A percentile compares a stretch with the other conserved stretches of the same genome.
Evolutionary conservation across 1,284 basidiomycete species (phyloP).

Genomic region (Microbotryum intermedium): DNA sequence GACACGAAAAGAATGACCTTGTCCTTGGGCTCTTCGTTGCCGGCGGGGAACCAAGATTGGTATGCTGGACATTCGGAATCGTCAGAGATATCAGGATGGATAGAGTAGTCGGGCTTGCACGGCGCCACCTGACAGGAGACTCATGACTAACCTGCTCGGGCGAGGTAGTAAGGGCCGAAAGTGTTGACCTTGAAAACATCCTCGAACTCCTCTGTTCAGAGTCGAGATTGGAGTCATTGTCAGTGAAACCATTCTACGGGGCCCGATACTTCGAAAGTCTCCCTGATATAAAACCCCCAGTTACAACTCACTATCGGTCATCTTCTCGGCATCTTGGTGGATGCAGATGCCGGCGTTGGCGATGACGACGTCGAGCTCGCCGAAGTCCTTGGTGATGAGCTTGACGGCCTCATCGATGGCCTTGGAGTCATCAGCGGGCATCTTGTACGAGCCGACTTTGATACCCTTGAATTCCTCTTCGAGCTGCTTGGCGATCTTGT

Average conservation of each 20-base stretch:
- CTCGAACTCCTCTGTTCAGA: slow-evolving; percentile 34
- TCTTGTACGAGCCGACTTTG: slow-evolving; percentile 36
- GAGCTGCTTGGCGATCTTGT: slow-evolving; percentile 28
- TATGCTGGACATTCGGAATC: slow-evolving; percentile 2
- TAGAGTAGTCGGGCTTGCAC: slow-evolving; percentile 27
- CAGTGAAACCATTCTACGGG: not conserved
- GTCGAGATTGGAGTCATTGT: not conserved
- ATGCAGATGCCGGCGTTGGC: slow-evolving; percentile 33
- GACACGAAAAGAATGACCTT: slow-evolving; percentile 42
- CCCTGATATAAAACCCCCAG: not conserved
- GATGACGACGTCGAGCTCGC: slow-evolving; percentile 35
- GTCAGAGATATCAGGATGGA: not conserved
- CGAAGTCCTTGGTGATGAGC: slow-evolving; percentile 29
- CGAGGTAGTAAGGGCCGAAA: slow-evolving; percentile 37
- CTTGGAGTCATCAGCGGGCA: slow-evolving; percentile 32
- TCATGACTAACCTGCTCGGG: slow-evolving; percentile 30
- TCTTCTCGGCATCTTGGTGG: slow-evolving; percentile 38
- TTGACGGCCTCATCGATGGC: slow-evolving; percentile 34
- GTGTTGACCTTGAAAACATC: slow-evolving; percentile 38
- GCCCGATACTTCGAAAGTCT: too few species aligned
- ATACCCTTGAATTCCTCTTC: slow-evolving; percentile 28
- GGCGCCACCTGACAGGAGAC: slow-evolving; percentile 36
- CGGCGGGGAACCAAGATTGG: slow-evolving; percentile 7
- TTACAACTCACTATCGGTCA: slow-evolving; percentile 35
- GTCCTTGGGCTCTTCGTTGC: slow-evolving; percentile 21